Evolutionary conservation across 805 yeast genomes (phyloP).

Genomic region (Candida sakaeoensis): DNA sequence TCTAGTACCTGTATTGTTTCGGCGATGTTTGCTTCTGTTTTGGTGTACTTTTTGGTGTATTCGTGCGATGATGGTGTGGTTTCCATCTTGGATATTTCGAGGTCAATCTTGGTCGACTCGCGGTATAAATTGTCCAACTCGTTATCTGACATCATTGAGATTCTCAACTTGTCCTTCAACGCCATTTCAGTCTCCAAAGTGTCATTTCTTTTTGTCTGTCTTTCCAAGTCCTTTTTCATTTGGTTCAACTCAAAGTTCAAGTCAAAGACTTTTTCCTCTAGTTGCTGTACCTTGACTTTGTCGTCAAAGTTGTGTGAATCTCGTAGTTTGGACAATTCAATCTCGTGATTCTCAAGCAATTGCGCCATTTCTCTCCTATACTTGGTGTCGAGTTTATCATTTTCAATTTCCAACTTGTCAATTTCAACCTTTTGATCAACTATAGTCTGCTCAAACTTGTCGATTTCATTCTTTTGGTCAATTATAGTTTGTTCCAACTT

Average conservation of each 20-base stretch:
- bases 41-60: neutral
- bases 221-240: conserved; percentile 10
- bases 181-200: conserved; percentile 8
- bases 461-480: neutral
- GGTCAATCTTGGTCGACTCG: conserved; percentile 8
- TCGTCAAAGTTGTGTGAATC: conserved; percentile 5
- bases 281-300: conserved; percentile 2
- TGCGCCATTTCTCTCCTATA: neutral
- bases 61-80: neutral
- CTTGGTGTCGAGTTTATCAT: neutral
- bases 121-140: conserved; percentile 2
- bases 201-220: conserved; percentile 4
- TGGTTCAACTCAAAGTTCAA: conserved; percentile 7
- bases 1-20: neutral
- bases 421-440: neutral
- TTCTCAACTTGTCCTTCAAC: conserved; percentile 9
- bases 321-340: conserved; percentile 8
- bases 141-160: conserved; percentile 2
- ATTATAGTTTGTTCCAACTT: neutral
- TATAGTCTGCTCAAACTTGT: neutral
- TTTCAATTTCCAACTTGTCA: neutral
- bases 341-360: conserved; percentile 4
- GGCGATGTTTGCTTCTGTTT: conserved; percentile 8
- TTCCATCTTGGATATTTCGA: conserved; percentile 1
- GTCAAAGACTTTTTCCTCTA: conserved; percentile 8